These are phyloP conservation scores for Rubia tinctorum DNA, from an alignment of 305 asterid genomes.

Conservation along the genomic window DNA sequence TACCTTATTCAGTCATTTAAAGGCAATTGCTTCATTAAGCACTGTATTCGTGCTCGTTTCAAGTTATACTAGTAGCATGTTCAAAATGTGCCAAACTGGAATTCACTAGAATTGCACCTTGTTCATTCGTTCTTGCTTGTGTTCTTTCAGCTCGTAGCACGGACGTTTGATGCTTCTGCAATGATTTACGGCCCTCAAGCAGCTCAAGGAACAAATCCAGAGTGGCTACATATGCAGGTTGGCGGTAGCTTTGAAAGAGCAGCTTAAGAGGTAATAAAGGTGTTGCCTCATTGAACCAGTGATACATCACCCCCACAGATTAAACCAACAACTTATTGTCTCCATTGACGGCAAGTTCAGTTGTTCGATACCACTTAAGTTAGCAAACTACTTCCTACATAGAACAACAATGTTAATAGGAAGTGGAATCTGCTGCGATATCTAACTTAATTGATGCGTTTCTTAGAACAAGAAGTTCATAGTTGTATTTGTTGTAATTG, in stretches of 20 bases:
- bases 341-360: slow-evolving; percentile 5
- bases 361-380: slow-evolving; percentile 20
- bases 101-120: no score
- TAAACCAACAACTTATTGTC: slow-evolving; percentile 10
- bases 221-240: slow-evolving; percentile 90
- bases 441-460: slow-evolving; percentile 10
- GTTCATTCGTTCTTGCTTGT: slow-evolving; percentile 9
- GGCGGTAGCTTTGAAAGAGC: slow-evolving; percentile 59
- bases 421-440: slow-evolving; percentile 12
- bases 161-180: slow-evolving; percentile 48
- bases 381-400: slow-evolving; percentile 10
- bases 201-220: slow-evolving; percentile 56
- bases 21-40: background rate
- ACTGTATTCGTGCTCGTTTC: background rate
- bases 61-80: background rate
- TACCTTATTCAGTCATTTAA: background rate
- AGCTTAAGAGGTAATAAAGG: slow-evolving; percentile 23
- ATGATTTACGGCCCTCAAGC: slow-evolving; percentile 63
- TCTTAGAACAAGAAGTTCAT: background rate
- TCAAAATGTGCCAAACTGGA: background rate
- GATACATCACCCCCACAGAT: slow-evolving; percentile 4
- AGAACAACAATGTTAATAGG: slow-evolving; percentile 18
- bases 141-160: slow-evolving; percentile 49
- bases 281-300: slow-evolving; percentile 6
- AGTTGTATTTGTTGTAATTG: slow-evolving; percentile 4